Percentiles rank a stretch among this genome's conserved stretches.
Evolutionary conservation across 2,329 filamentous ascomycete genomes (phyloP).

Genomic region (Leptographium lundbergii): DNA sequence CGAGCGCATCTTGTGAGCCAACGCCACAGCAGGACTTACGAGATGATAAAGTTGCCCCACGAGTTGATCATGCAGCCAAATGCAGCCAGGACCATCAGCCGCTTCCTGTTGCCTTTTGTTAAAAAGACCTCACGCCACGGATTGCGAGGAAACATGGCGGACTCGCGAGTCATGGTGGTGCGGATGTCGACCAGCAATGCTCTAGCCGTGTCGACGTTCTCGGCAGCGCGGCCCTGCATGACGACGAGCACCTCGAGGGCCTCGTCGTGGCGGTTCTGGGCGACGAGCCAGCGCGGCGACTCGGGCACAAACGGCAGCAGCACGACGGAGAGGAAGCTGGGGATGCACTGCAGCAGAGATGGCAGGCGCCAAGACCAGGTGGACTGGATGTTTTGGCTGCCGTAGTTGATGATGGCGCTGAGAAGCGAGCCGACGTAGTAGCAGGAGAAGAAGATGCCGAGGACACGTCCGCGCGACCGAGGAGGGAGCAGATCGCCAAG

Average conservation of each 20-base stretch:
- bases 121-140: not conserved
- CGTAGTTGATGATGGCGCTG: conserved; percentile 31
- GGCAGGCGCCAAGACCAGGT: conserved; percentile 14
- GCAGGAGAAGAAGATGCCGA: conserved; percentile 30
- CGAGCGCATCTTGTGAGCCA: not conserved
- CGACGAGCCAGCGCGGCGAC: conserved; percentile 33
- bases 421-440: conserved; percentile 26
- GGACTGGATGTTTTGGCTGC: conserved; percentile 12
- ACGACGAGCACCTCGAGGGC: not conserved
- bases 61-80: not conserved
- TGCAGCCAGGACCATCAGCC: not conserved
- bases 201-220: not conserved
- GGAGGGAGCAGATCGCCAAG: conserved; percentile 6
- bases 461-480: conserved; percentile 20
- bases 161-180: not conserved
- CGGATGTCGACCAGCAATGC: not conserved
- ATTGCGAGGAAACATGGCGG: not conserved
- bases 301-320: conserved; percentile 22
- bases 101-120: not conserved
- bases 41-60: not conserved
- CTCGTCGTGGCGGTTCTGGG: conserved; percentile 23
- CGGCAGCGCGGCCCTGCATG: not conserved
- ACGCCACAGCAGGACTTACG: not conserved
- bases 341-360: conserved; percentile 13
- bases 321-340: conserved; percentile 10